Percentiles rank a stretch among this genome's conserved stretches.
Evolutionary conservation across 208 protist genomes (phyloP).

Genomic region (Cochliopodium minus): DNA sequence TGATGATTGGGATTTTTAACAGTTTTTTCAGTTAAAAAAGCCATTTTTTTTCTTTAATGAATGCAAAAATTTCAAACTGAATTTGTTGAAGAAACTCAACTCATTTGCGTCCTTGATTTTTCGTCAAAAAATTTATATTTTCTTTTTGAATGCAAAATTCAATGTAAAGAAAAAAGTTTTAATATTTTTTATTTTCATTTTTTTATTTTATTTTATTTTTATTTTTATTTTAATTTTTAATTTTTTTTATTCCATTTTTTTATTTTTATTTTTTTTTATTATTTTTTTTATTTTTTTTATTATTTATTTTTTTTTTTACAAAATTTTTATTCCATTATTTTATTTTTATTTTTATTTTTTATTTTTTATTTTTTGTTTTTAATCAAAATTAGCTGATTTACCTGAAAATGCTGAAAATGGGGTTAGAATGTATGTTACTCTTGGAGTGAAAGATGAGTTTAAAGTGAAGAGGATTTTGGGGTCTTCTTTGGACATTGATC

Average conservation of each 20-base stretch:
- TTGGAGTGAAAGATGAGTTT: no score
- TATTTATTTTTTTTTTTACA: slow-evolving; percentile 6
- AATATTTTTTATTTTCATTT: slow-evolving; percentile 8
- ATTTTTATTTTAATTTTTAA: slow-evolving; percentile 8
- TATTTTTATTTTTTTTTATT: slow-evolving; percentile 7
- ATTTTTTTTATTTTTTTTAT: slow-evolving; percentile 3
- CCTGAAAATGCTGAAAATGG: no score
- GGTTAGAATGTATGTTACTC: no score
- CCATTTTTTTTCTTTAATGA: slow-evolving; percentile 5
- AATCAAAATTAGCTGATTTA: no score
- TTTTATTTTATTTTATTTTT: slow-evolving; percentile 5
- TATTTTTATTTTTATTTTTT: background rate
- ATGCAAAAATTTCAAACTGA: no score
- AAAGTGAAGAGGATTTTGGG: no score
- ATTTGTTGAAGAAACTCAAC: background rate
- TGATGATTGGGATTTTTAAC: background rate
- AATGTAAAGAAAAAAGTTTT: slow-evolving; percentile 3
- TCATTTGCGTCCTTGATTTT: background rate
- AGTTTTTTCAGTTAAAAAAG: background rate
- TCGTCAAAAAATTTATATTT: slow-evolving; percentile 3
- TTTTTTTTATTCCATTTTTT: background rate
- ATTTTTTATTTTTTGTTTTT: slow-evolving; percentile 1
- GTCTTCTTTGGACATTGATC: no score
- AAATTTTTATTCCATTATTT: background rate
- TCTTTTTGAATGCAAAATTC: background rate